A percentile compares a stretch with the other conserved stretches of the same genome.
phyloP scores from a whole-genome alignment of 176 grass and related monocot species.

The Echinochloa phyllopogon region DNA sequence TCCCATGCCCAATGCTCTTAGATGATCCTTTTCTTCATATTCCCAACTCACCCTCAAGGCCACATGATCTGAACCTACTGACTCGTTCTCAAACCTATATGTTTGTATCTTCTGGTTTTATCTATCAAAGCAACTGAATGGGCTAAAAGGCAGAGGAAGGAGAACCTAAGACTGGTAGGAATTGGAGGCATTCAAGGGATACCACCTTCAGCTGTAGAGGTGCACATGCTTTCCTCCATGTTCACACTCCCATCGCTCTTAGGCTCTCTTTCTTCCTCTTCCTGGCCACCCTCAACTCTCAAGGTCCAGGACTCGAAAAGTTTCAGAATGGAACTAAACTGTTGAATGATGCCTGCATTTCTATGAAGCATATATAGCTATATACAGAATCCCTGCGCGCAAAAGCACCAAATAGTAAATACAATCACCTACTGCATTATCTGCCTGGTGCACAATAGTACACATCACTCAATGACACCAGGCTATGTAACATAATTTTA shows the following conservation, averaged over 20 bases:
- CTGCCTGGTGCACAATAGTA: background rate
- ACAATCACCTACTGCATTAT: background rate
- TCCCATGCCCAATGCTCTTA: background rate
- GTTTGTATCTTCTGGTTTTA: no score
- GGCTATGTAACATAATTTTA: background rate
- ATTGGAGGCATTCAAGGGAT: no score
- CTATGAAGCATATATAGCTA: background rate
- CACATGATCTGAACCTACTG: background rate
- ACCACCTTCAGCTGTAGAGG: no score
- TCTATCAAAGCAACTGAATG: no score
- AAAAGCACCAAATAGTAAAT: background rate
- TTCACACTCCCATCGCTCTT: no score
- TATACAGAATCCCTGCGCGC: background rate
- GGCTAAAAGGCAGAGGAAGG: no score
- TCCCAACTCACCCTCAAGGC: background rate
- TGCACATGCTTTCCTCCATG: no score
- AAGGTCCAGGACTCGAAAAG: background rate
- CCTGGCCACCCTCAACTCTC: background rate
- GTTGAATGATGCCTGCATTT: background rate
- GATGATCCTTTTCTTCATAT: background rate
- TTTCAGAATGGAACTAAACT: background rate
- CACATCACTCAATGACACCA: background rate
- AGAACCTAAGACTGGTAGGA: no score
- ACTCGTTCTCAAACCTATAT: background rate
- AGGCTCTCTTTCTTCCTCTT: no score